Conservation (phyloP, 1,139 yeast species). For the Suhomyces guaymorum region DNA sequence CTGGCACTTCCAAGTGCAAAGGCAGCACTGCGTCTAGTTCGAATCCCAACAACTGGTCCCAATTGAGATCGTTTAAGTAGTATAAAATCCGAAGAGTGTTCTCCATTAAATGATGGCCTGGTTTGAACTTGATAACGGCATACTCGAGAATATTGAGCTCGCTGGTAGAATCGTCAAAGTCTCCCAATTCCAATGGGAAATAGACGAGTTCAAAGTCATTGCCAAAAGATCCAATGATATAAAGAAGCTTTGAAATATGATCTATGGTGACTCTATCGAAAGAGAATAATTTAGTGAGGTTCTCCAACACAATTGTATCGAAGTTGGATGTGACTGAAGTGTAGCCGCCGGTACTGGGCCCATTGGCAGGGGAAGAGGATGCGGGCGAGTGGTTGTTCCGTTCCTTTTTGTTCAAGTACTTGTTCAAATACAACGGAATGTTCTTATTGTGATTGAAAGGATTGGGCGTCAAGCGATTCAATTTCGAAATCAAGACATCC, state of each 20-base stretch:
- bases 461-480: slow-evolving; percentile 24
- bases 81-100: slow-evolving; percentile 34
- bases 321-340: slow-evolving; percentile 13
- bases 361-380: background rate
- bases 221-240: slow-evolving; percentile 35
- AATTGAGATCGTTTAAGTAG: slow-evolving; percentile 30
- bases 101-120: slow-evolving; percentile 15
- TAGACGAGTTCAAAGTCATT: slow-evolving; percentile 46
- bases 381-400: slow-evolving; percentile 12
- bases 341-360: background rate
- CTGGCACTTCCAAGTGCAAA: slow-evolving; percentile 9
- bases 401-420: slow-evolving; percentile 22
- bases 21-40: slow-evolving; percentile 15
- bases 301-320: slow-evolving; percentile 48
- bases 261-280: slow-evolving; percentile 8
- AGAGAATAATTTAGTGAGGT: slow-evolving; percentile 37
- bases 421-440: slow-evolving; percentile 18
- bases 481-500: slow-evolving; percentile 29
- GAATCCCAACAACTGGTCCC: slow-evolving; percentile 27
- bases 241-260: slow-evolving; percentile 11
- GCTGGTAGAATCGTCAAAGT: slow-evolving; percentile 14
- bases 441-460: slow-evolving; percentile 34
- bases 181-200: slow-evolving; percentile 34
- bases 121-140: slow-evolving; percentile 35
- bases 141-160: slow-evolving; percentile 21